Evolutionary conservation across 1,284 basidiomycete genomes (phyloP).

Genomic region (Schizophyllum commune): DNA sequence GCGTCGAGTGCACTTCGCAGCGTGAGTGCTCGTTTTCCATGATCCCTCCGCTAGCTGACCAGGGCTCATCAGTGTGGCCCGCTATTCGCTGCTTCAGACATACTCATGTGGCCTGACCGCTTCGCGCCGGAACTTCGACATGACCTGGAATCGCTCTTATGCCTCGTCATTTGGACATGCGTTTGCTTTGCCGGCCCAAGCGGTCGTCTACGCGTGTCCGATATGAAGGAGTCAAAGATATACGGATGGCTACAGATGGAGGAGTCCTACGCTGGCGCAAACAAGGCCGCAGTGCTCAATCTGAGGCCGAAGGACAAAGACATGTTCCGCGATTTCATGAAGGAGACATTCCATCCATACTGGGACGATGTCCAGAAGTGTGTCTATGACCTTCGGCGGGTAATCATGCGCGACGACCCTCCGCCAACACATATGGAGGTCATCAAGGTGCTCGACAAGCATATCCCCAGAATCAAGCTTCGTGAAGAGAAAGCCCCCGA

Average conservation of each 20-base stretch:
- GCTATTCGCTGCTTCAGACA: neutral
- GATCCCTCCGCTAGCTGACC: neutral
- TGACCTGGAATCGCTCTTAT: neutral
- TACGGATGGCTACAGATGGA: neutral
- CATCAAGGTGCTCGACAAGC: neutral
- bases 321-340: neutral
- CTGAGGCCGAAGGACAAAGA: neutral
- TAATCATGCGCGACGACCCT: neutral
- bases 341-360: neutral
- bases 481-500: too few relatives aligned
- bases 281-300: neutral
- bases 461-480: neutral
- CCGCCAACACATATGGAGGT: neutral
- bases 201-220: neutral
- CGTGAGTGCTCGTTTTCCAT: neutral
- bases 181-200: neutral
- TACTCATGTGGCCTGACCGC: neutral
- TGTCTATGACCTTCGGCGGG: neutral
- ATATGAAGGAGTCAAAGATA: neutral
- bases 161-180: neutral
- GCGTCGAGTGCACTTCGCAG: neutral
- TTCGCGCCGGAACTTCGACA: neutral
- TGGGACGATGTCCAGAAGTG: neutral
- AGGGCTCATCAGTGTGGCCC: neutral
- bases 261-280: neutral